Conservation (phyloP, 75 land plant genomes). For the Cupressus sempervirens region DNA sequence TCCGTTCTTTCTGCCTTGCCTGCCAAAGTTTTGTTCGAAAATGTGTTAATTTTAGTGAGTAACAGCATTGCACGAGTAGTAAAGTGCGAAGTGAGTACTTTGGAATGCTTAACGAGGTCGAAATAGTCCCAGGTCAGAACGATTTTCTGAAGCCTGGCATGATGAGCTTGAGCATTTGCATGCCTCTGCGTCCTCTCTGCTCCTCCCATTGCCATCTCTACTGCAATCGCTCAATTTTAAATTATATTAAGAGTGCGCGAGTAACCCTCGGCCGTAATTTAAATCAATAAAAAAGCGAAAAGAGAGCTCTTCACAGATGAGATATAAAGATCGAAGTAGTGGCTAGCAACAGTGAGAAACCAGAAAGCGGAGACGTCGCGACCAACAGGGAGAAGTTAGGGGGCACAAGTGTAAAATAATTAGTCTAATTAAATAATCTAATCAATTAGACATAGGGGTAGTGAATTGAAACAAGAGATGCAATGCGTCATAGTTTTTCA, state of each 20-base stretch:
- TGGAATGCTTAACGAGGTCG: slow-evolving; percentile 42
- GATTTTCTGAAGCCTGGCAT: slow-evolving; percentile 52
- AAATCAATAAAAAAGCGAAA: no score
- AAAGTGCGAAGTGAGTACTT: slow-evolving; percentile 18
- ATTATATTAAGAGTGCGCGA: background rate
- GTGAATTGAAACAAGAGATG: no score
- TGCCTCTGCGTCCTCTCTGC: background rate
- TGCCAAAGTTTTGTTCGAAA: slow-evolving; percentile 1
- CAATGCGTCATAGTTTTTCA: no score
- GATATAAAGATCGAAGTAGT: no score
- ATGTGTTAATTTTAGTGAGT: background rate
- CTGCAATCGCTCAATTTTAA: background rate
- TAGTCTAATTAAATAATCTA: no score
- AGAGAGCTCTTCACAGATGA: no score
- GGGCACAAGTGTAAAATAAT: no score
- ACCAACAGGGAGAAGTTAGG: no score
- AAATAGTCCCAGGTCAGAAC: slow-evolving; percentile 90
- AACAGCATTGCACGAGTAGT: background rate
- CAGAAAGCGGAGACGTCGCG: no score
- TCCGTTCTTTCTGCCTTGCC: slow-evolving; percentile 17
- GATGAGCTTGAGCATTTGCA: slow-evolving; percentile 1
- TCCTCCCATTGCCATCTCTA: background rate
- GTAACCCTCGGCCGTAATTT: no score
- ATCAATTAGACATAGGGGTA: no score
- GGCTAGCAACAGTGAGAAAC: no score